Evolutionary conservation across 345 rosid genomes (phyloP).

Genomic region (Eucalyptus pauciflora): DNA sequence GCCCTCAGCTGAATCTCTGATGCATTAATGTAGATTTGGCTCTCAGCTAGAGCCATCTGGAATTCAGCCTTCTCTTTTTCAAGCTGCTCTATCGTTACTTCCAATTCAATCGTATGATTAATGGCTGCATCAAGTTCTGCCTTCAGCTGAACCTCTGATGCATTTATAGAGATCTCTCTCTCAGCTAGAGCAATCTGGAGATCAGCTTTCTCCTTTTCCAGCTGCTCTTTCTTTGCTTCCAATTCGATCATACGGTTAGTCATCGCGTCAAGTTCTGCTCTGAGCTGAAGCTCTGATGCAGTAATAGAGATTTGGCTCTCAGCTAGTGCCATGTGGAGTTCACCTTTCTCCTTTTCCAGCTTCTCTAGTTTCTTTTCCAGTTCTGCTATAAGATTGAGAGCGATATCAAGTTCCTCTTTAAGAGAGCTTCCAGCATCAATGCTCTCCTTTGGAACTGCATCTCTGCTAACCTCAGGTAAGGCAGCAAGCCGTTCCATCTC

Average conservation of each 20-base stretch:
- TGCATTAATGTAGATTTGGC: background rate
- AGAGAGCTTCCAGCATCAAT: conserved; percentile 20
- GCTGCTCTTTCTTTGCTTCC: background rate
- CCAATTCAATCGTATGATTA: background rate
- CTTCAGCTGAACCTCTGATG: background rate
- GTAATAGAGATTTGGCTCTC: conserved; percentile 10
- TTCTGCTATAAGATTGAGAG: conserved; percentile 17
- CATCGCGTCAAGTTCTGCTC: background rate
- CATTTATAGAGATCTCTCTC: conserved; percentile 5
- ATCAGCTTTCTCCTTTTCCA: conserved; percentile 3
- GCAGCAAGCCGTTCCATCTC: conserved; percentile 94
- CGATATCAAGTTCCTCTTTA: conserved; percentile 35
- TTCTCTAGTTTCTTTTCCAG: conserved; percentile 19
- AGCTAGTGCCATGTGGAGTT: conserved; percentile 45
- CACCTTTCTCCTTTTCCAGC: conserved; percentile 10
- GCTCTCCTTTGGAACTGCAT: conserved; percentile 10
- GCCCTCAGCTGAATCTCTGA: background rate
- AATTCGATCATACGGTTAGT: background rate
- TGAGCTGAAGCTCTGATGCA: background rate
- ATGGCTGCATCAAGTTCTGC: background rate
- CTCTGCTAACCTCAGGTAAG: conserved; percentile 34
- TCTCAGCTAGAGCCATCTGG: background rate
- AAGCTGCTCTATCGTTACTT: background rate
- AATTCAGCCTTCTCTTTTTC: background rate
- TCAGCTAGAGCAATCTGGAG: conserved; percentile 40